Base-by-base conservation (phyloP, 2,329 filamentous ascomycete species). In the Trichoderma sp. region DNA sequence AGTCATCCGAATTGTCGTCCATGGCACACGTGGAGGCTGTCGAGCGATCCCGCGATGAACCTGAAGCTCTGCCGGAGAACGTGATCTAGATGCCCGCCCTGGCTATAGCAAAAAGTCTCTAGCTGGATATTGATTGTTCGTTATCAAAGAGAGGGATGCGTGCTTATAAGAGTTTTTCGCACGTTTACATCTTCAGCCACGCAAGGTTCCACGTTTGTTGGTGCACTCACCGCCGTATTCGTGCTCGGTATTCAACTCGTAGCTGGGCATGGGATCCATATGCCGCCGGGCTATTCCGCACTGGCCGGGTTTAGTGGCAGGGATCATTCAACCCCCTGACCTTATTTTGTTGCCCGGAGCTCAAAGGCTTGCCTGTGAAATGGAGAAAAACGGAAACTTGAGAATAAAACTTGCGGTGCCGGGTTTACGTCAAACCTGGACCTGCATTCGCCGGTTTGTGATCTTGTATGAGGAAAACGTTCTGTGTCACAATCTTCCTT, bases 201-300 rank as follows among this genome's bases (percentile, higher is more conserved):
- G 9, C 30, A 44, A 30, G 43, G 47, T 2, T 17, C 6, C 28
- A n/a, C 43, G 21, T 19, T 30, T 15, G 19, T 41, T 28, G 17
- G 30, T 15, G 6, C 52, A 41, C 30, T 51, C 48, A 39, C 34
- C 34, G 26, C 58, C 59, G 59, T 62, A 62, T 62, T 62, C 59
- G 59, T 62, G 30, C 59, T 62, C 59, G 59, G 39, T 62, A 39
- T 39, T 39, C 28, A 45, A 54, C 45, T 62, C 21, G 21, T 24
- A 24, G 21, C 21, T 24, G 21, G 21, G 21, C 21, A 24, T 24
- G 21, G 21, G 48, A 21, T 15, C 59, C 24, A 45, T 21, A n/a
- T 45, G 50, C 39, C 48, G 21, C n/a, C 39, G 48, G 48, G 47
- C 59, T 44, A 44, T 62, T 62, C 59, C 59, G 59, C 59, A n/a